Conservation (phyloP, 2,329 filamentous ascomycete genomes). For the Stagonosporopsis cucurbitacearum region DNA sequence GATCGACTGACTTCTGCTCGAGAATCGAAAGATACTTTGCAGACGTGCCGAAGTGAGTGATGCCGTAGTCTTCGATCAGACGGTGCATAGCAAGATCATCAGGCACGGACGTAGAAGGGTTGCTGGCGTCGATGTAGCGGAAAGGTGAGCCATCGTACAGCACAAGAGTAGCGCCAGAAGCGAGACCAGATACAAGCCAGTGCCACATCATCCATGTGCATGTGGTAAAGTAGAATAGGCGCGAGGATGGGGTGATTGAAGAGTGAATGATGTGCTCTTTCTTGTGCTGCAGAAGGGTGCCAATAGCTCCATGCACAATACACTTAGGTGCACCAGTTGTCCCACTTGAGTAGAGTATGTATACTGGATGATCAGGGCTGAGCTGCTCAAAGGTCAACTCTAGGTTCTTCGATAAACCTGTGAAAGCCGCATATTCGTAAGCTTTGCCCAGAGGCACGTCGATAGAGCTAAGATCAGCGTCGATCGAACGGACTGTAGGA, state of each 20-base stretch:
- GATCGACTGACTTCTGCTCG: conserved; percentile 70
- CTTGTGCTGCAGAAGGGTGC: conserved; percentile 93
- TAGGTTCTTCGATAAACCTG: conserved; percentile 48
- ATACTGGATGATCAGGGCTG: conserved; percentile 84
- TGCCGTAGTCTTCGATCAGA: conserved; percentile 78
- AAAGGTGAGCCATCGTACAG: conserved; percentile 95
- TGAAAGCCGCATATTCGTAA: conserved; percentile 47
- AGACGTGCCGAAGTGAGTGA: conserved; percentile 94
- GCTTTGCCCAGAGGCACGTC: conserved; percentile 44
- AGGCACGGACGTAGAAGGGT: conserved; percentile 61
- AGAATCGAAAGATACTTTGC: conserved; percentile 92
- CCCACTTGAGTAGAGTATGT: conserved; percentile 91
- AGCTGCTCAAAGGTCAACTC: conserved; percentile 72
- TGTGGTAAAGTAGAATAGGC: conserved; percentile 92
- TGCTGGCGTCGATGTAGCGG: conserved; percentile 49
- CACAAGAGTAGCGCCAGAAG: conserved; percentile 80
- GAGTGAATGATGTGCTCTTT: conserved; percentile 93
- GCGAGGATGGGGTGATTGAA: conserved; percentile 74
- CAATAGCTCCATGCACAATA: conserved; percentile 89
- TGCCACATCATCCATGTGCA: conserved; percentile 99
- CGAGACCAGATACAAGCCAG: conserved; percentile 87
- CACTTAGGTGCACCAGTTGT: conserved; percentile 90
- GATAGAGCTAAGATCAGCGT: conserved; percentile 50
- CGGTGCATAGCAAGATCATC: conserved; percentile 82
- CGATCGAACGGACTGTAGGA: conserved; percentile 62